Percentiles rank a stretch among this genome's conserved stretches.
Evolutionary conservation across 768 basidiomycete species (phyloP).

Genomic region (Thelephora ganbajun): DNA sequence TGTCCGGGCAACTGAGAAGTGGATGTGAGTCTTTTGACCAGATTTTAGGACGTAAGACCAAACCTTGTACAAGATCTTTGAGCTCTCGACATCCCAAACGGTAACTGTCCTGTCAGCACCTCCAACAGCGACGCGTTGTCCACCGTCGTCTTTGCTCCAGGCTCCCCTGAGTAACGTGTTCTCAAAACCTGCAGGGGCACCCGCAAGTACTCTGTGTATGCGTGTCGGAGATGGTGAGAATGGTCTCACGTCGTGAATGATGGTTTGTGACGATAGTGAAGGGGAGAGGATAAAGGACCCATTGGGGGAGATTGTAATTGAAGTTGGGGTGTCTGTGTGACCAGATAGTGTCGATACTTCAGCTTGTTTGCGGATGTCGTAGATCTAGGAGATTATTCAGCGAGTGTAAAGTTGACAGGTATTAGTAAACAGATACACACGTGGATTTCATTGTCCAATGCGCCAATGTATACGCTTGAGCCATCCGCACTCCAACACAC

Average conservation of each 20-base stretch:
- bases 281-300: constrained; percentile 82
- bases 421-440: constrained; percentile 30
- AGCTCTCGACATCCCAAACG: constrained; percentile 78
- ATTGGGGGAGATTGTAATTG: constrained; percentile 82
- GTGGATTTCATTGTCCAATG: constrained; percentile 92
- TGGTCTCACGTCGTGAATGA: constrained; percentile 88
- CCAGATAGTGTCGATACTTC: constrained; percentile 71
- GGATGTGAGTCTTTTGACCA: not conserved
- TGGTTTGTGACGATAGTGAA: constrained; percentile 75
- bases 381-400: constrained; percentile 38
- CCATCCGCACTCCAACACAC: constrained; percentile 93
- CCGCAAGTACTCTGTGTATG: constrained; percentile 64
- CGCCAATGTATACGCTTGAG: constrained; percentile 78
- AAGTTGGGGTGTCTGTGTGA: constrained; percentile 88
- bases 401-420: constrained; percentile 1
- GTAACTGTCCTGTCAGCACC: constrained; percentile 81
- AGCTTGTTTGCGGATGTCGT: constrained; percentile 77
- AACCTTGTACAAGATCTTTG: constrained; percentile 69
- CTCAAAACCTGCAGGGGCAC: constrained; percentile 93
- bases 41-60: constrained; percentile 2
- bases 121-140: constrained; percentile 72
- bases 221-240: constrained; percentile 80
- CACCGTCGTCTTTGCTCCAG: constrained; percentile 83
- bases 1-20: constrained; percentile 72
- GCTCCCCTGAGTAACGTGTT: constrained; percentile 68